Evolutionary conservation across 352 stramenopile genomes (phyloP).

Genomic region (Phytophthora idaei): DNA sequence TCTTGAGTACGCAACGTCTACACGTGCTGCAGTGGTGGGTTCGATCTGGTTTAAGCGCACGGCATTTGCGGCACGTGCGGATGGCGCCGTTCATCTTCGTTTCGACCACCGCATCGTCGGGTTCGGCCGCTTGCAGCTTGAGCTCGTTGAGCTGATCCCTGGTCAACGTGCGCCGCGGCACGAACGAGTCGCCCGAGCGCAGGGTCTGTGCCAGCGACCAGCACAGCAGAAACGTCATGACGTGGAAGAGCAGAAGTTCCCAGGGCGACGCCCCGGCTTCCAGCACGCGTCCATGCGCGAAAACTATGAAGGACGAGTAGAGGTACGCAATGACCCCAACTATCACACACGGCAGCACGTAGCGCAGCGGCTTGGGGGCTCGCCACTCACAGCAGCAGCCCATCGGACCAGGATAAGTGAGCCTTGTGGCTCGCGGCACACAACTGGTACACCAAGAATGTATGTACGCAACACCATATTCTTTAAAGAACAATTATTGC

Average conservation of each 20-base stretch:
- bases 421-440: neutral
- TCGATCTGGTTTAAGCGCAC: slow-evolving; percentile 75
- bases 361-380: slow-evolving; percentile 55
- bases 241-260: slow-evolving; percentile 65
- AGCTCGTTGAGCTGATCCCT: slow-evolving; percentile 18
- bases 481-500: slow-evolving; percentile 5
- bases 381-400: slow-evolving; percentile 74
- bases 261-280: slow-evolving; percentile 24
- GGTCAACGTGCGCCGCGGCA: slow-evolving; percentile 33
- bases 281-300: slow-evolving; percentile 58
- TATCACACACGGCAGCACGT: slow-evolving; percentile 59
- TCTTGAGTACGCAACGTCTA: slow-evolving; percentile 80
- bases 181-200: slow-evolving; percentile 63
- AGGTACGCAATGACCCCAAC: slow-evolving; percentile 62
- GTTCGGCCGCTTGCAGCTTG: slow-evolving; percentile 6
- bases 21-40: slow-evolving; percentile 87
- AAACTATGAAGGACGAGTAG: slow-evolving; percentile 64
- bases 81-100: slow-evolving; percentile 72
- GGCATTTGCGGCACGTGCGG: slow-evolving; percentile 80
- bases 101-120: slow-evolving; percentile 43
- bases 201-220: slow-evolving; percentile 64
- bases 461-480: neutral
- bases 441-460: neutral
- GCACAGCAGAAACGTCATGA: slow-evolving; percentile 58
- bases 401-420: slow-evolving; percentile 23